These are phyloP conservation scores for Oryza nivara DNA, from an alignment of 176 grass and related monocot genomes.

Conservation along the genomic window DNA sequence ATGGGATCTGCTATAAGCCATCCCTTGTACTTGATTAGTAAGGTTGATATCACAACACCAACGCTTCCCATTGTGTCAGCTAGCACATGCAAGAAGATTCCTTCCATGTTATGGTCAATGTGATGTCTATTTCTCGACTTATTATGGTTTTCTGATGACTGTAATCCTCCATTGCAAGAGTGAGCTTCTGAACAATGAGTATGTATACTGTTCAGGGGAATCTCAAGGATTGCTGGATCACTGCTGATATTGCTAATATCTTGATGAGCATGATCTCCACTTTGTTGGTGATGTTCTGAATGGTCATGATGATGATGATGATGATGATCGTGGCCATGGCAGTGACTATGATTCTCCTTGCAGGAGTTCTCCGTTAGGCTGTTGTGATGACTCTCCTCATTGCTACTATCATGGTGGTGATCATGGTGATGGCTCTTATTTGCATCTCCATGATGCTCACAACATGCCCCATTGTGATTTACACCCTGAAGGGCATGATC, in stretches of 20 bases:
- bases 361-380: slow-evolving; percentile 23
- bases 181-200: slow-evolving; percentile 44
- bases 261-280: slow-evolving; percentile 49
- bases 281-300: slow-evolving; percentile 47
- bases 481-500: slow-evolving; percentile 33
- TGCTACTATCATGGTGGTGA: background rate
- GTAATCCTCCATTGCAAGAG: slow-evolving; percentile 34
- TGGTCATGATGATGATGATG: slow-evolving; percentile 50
- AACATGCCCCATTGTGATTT: slow-evolving; percentile 42
- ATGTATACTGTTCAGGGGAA: slow-evolving; percentile 34
- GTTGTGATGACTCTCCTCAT: slow-evolving; percentile 23
- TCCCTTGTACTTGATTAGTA: slow-evolving; percentile 96
- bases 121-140: slow-evolving; percentile 55
- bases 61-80: slow-evolving; percentile 98
- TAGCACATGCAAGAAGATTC: slow-evolving; percentile 98
- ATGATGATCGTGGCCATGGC: slow-evolving; percentile 62
- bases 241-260: slow-evolving; percentile 15
- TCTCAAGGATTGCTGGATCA: slow-evolving; percentile 44
- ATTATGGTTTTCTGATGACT: slow-evolving; percentile 28
- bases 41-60: slow-evolving; percentile 87
- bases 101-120: slow-evolving; percentile 96
- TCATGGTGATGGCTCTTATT: slow-evolving; percentile 35
- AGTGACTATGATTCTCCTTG: slow-evolving; percentile 41
- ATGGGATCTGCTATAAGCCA: slow-evolving; percentile 93
- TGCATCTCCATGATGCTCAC: slow-evolving; percentile 48